These are phyloP conservation scores for Scenedesmus sp. DNA, from an alignment of 163 green algal species.

Conservation along the genomic window DNA sequence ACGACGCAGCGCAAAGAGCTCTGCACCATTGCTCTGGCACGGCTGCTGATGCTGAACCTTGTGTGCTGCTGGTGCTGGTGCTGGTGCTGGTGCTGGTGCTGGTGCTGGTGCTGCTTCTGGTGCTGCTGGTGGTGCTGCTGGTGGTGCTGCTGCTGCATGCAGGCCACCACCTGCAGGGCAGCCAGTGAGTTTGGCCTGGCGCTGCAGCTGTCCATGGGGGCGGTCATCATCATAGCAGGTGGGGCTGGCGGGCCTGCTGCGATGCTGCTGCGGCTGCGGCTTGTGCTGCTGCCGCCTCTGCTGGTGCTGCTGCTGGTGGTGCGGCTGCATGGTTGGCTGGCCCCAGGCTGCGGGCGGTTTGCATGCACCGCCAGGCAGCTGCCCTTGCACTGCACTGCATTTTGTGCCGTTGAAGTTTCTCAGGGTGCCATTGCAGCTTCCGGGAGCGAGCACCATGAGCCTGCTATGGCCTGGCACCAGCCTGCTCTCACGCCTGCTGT, in stretches of 20 bases:
- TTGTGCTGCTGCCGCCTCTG: background rate
- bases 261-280: constrained; percentile 14
- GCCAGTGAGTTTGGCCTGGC: background rate
- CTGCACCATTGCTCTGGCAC: no score
- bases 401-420: no score
- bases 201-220: constrained; percentile 25
- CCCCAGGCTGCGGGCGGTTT: no score
- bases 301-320: background rate
- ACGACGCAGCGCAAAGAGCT: no score
- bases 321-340: background rate
- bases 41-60: background rate
- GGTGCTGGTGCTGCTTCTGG: background rate
- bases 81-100: background rate
- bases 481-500: background rate
- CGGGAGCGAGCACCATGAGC: background rate
- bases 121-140: constrained; percentile 20
- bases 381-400: no score
- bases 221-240: constrained; percentile 10
- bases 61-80: background rate
- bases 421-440: no score
- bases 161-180: background rate
- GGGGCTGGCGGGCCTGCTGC: background rate
- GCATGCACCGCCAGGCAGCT: no score
- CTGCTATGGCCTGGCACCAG: background rate
- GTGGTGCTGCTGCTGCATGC: background rate